These are phyloP conservation scores for Mucor mucedo DNA, from an alignment of 371 early-diverging fungal genomes.

Conservation along the genomic window DNA sequence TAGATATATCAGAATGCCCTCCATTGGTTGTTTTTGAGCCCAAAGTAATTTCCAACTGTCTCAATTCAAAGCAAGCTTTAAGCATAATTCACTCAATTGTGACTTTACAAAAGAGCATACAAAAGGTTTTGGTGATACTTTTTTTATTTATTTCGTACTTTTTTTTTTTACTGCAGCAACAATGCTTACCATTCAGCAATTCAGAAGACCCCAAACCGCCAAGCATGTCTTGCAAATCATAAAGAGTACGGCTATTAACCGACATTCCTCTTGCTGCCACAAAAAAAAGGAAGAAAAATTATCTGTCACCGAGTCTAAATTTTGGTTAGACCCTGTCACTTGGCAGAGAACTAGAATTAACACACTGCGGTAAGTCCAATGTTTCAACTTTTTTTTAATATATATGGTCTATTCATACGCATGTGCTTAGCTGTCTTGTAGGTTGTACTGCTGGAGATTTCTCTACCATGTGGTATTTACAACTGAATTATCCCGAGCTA, in stretches of 20 bases:
- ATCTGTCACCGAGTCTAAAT: conserved; percentile 22
- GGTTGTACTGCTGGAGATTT: conserved; percentile 62
- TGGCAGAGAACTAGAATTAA: conserved; percentile 57
- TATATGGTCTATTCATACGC: too few relatives aligned
- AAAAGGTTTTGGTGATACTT: background rate
- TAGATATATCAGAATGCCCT: too few relatives aligned
- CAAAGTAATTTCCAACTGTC: too few relatives aligned
- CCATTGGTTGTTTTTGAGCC: too few relatives aligned
- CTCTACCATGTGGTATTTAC: conserved; percentile 58
- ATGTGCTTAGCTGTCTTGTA: conserved; percentile 44
- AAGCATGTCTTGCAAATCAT: background rate
- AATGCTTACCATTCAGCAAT: conserved; percentile 5
- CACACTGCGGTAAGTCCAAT: conserved; percentile 41
- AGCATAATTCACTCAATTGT: too few relatives aligned
- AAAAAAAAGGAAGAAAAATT: conserved; percentile 2
- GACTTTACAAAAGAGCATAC: too few relatives aligned
- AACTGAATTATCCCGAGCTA: conserved; percentile 45
- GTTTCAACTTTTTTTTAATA: background rate
- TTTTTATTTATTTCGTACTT: background rate
- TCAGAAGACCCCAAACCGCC: background rate
- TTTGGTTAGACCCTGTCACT: conserved; percentile 52
- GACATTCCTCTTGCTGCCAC: conserved; percentile 9
- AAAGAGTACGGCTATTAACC: background rate
- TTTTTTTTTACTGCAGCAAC: background rate
- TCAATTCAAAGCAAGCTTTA: too few relatives aligned